These are phyloP conservation scores for Melanopsichium pennsylvanicum DNA, from an alignment of 1,284 basidiomycete species.

Conservation along the genomic window DNA sequence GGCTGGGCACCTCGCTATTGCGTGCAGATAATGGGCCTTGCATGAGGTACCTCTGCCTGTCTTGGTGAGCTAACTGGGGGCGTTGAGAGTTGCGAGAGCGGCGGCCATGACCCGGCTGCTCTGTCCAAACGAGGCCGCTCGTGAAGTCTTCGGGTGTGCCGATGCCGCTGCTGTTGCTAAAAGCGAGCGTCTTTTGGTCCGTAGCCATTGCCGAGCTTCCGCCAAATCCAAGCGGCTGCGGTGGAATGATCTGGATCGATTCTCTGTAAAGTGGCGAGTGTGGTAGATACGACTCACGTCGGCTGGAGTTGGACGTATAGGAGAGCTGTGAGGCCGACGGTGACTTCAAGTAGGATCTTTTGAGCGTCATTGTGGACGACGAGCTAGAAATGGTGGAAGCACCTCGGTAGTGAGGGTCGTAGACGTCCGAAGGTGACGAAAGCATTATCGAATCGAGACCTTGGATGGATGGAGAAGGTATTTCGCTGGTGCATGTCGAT, in stretches of 20 bases:
- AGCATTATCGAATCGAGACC: conserved; percentile 23
- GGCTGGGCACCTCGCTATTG: conserved; percentile 21
- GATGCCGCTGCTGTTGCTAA: conserved; percentile 48
- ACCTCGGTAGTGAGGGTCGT: conserved; percentile 31
- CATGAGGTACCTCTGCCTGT: conserved; percentile 27
- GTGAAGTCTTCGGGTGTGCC: conserved; percentile 48
- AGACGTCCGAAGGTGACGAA: conserved; percentile 26
- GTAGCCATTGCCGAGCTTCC: conserved; percentile 49
- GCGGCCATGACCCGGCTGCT: not conserved
- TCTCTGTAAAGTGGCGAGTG: conserved; percentile 56
- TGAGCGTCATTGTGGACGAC: conserved; percentile 52
- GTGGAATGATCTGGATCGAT: conserved; percentile 55
- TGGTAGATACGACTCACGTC: conserved; percentile 53
- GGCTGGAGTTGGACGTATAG: conserved; percentile 16
- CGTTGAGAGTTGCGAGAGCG: conserved; percentile 2
- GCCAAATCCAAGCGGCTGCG: conserved; percentile 58
- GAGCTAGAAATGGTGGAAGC: conserved; percentile 37
- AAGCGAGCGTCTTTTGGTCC: conserved; percentile 56
- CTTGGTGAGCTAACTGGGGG: conserved; percentile 10
- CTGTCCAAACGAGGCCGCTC: conserved; percentile 44
- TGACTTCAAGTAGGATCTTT: conserved; percentile 42
- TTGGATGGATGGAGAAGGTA: conserved; percentile 25
- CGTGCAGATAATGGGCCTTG: conserved; percentile 24
- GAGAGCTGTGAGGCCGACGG: conserved; percentile 35
- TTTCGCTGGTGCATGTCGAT: conserved; percentile 30